Conservation (phyloP, 768 basidiomycete species). For the Tulasnella sp. region DNA sequence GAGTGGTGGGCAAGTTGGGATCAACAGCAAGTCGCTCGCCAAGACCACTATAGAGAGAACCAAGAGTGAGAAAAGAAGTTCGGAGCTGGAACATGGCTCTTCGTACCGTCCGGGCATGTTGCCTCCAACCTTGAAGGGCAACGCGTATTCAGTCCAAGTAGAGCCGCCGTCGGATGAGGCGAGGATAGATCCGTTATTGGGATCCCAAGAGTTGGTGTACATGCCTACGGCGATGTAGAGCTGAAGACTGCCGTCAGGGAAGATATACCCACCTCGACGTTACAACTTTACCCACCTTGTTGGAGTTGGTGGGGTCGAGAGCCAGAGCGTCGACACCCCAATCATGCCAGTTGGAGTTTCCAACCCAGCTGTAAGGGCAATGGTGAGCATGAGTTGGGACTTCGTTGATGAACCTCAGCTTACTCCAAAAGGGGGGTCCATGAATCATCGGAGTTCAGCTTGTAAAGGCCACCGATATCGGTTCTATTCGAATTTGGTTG, state of each 20-base stretch:
- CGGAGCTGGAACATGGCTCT: not conserved
- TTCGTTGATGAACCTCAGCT: not conserved
- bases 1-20: constrained; percentile 47
- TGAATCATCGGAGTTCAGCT: constrained; percentile 11
- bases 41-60: constrained; percentile 7
- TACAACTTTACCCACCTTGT: constrained; percentile 40
- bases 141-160: constrained; percentile 38
- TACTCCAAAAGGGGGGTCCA: constrained; percentile 14
- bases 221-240: constrained; percentile 21
- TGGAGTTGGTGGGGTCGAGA: constrained; percentile 46
- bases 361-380: not conserved
- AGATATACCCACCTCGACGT: not conserved
- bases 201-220: constrained; percentile 40
- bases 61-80: constrained; percentile 18
- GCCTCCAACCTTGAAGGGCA: constrained; percentile 58
- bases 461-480: constrained; percentile 13
- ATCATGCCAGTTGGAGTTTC: constrained; percentile 23
- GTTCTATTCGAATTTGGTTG: not conserved
- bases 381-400: not conserved
- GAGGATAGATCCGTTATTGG: constrained; percentile 51
- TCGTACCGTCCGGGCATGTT: constrained; percentile 53
- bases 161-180: constrained; percentile 46
- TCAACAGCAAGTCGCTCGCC: constrained; percentile 48
- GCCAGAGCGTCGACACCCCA: constrained; percentile 54
- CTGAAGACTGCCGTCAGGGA: constrained; percentile 32